Base-by-base conservation (phyloP, 176 grass and related monocot genomes). In the sorghum (Sorghum bicolor) region DNA sequence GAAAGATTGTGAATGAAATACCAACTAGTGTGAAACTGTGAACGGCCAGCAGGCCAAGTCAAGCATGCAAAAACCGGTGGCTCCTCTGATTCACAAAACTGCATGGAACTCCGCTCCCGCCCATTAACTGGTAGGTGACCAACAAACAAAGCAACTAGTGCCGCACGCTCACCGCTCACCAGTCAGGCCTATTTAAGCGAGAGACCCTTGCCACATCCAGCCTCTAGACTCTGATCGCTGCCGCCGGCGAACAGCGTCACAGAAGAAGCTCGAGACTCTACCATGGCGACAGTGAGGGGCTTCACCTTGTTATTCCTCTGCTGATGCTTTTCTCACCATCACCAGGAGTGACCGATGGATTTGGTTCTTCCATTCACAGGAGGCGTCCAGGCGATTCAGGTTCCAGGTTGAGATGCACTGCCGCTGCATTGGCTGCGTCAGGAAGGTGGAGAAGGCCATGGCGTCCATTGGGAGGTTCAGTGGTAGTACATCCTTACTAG, bases 401-500 rank as follows among this genome's bases (percentile, higher is more conserved):
- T 66, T 89, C 6, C 78, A 73, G 11, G 60, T 86, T 0, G 79
- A 90, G 26, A 90, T 74, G 83, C 83, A 73, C 1, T 90, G 88
- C 73, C 79, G 66, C 29, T 86, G 88, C 74, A 78, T 38, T 16
- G 88, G 83, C 2, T 90, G 88, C 79, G 25, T 83, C 73, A 77
- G 22, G 34, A 86, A 90, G 79, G 72, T 86, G 28, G 78, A 73
- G 16, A 86, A 86, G 55, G 83, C 88, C 30, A 90, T 90, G 83
- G 55, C 34, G 45, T 79, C 60, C 70, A 43, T 90, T 22, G 65
- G 64, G 25, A 65, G 16, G 39, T 43, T 90, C 43, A 58, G 64
- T 28, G 73, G 48, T 68, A 81, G 48, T 68, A 81, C 14, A 34
- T 0, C 19, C 0, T 28, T 20, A 20, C 48, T 24, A 8, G 9